phyloP scores from a whole-genome alignment of 495 filamentous ascomycete species.

The Penicillium robsamsonii region DNA sequence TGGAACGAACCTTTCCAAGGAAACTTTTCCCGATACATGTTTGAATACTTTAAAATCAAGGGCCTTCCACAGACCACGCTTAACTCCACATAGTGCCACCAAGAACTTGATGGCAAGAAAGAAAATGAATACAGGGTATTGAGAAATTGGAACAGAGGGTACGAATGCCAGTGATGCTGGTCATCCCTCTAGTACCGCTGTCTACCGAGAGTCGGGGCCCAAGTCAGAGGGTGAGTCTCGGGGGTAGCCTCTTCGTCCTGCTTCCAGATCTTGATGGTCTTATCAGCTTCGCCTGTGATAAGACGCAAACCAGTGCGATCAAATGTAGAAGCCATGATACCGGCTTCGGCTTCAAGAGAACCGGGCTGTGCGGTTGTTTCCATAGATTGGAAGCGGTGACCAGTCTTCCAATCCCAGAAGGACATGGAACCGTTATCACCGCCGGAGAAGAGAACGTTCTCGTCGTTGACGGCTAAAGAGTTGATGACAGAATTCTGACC shows the following conservation, averaged over 20 bases:
- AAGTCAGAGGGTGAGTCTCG: conserved; percentile 88
- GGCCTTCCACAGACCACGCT: conserved; percentile 22
- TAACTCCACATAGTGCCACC: conserved; percentile 34
- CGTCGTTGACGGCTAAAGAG: conserved; percentile 86
- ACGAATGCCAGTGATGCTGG: not conserved
- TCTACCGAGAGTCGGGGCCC: conserved; percentile 80
- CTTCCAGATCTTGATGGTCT: conserved; percentile 97
- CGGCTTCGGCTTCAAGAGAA: conserved; percentile 88
- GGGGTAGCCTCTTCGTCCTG: conserved; percentile 85
- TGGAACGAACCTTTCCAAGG: conserved; percentile 3
- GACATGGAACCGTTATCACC: conserved; percentile 94
- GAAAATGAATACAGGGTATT: conserved; percentile 25
- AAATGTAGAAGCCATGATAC: conserved; percentile 89
- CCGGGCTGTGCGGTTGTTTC: conserved; percentile 94
- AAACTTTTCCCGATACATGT: conserved; percentile 1
- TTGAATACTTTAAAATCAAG: conserved; percentile 5
- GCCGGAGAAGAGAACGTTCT: conserved; percentile 92
- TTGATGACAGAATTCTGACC: conserved; percentile 97
- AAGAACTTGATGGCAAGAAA: conserved; percentile 12
- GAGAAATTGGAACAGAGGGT: conserved; percentile 16
- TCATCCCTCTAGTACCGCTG: conserved; percentile 56
- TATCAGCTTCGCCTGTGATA: conserved; percentile 94
- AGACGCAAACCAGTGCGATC: conserved; percentile 84
- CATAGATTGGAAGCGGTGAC: conserved; percentile 80
- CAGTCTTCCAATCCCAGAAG: conserved; percentile 99